Conservation (phyloP, 768 basidiomycete genomes). For the Leccinum boreale region DNA sequence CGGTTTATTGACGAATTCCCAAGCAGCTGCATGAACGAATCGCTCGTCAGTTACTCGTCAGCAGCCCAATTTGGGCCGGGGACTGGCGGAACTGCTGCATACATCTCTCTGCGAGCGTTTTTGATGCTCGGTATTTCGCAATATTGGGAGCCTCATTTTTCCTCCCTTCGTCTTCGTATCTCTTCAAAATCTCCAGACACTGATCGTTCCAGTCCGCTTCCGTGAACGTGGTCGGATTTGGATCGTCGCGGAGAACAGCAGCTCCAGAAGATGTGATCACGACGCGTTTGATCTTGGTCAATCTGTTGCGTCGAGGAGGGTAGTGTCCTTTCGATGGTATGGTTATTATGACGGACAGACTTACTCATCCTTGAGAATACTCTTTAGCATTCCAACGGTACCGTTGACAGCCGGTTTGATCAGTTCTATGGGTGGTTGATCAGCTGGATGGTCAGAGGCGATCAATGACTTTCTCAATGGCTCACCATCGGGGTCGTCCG, state of each 20-base stretch:
- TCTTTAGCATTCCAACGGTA: not conserved
- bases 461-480: not conserved
- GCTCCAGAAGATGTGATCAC: conserved; percentile 66
- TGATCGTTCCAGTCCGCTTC: conserved; percentile 64
- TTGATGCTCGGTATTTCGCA: conserved; percentile 56
- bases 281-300: conserved; percentile 58
- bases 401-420: not conserved
- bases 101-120: conserved; percentile 64
- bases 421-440: not conserved
- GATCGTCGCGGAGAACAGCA: conserved; percentile 35
- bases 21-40: conserved; percentile 38
- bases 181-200: conserved; percentile 35
- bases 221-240: conserved; percentile 32
- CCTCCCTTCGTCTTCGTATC: conserved; percentile 47
- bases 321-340: not conserved
- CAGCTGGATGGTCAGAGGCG: not conserved
- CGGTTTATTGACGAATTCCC: conserved; percentile 38
- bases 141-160: conserved; percentile 31
- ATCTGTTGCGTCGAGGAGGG: not conserved
- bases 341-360: not conserved
- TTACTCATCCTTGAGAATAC: not conserved
- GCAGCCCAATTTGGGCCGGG: not conserved
- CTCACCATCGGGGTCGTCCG: not conserved
- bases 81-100: not conserved
- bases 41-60: not conserved